phyloP scores from a whole-genome alignment of 2,329 filamentous ascomycete species.

The Magnaporthiopsis poae region DNA sequence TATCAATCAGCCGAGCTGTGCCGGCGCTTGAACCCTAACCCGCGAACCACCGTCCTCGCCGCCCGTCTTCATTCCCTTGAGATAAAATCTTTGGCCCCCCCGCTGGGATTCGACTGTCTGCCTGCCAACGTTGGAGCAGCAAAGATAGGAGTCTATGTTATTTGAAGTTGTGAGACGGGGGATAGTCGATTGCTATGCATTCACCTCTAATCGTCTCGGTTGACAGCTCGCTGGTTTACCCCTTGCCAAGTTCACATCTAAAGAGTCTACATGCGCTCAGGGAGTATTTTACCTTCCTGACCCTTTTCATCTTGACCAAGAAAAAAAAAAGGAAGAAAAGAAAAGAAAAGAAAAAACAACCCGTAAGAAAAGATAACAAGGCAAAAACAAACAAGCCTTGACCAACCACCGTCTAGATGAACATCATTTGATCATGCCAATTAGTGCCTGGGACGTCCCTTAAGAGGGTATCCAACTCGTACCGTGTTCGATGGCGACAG shows the following conservation, averaged over 20 bases:
- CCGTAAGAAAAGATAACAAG: not conserved
- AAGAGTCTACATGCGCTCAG: not conserved
- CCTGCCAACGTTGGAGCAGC: too few species aligned
- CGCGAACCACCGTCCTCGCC: not conserved
- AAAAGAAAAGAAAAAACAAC: constrained; percentile 1
- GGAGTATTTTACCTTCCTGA: not conserved
- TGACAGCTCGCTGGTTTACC: not conserved
- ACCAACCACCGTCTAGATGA: not conserved
- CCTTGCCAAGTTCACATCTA: not conserved
- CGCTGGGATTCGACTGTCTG: too few species aligned
- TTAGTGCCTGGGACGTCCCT: not conserved
- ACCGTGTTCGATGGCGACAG: not conserved
- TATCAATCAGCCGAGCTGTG: not conserved
- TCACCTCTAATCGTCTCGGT: not conserved
- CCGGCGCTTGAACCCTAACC: constrained; percentile 3
- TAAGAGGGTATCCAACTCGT: not conserved
- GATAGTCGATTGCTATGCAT: not conserved
- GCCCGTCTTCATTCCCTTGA: not conserved
- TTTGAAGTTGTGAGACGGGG: not conserved
- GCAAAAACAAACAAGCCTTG: constrained; percentile 3
- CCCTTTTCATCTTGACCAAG: not conserved
- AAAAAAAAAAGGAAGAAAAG: not conserved
- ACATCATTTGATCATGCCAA: not conserved
- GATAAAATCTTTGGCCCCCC: too few species aligned
- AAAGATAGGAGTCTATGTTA: too few species aligned